Evolutionary conservation across 345 rosid genomes (phyloP).

Genomic region (Zanthoxylum bungeanum): DNA sequence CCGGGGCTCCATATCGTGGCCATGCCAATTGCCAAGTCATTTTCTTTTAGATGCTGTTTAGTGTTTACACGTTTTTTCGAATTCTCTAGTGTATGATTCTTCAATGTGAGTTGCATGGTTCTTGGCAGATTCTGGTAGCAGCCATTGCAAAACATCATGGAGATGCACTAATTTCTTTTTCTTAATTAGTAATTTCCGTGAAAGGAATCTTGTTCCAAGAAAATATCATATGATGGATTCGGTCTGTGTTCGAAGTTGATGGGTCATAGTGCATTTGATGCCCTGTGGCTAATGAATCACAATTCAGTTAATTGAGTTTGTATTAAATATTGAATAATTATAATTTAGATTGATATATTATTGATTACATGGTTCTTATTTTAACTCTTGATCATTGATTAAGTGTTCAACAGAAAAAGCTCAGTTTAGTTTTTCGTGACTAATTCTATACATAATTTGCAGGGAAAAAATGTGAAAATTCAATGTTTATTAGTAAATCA

Average conservation of each 20-base stretch:
- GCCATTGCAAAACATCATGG: neutral
- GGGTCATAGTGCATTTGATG: neutral
- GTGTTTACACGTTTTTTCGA: neutral
- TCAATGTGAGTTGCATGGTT: neutral
- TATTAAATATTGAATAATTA: too few species aligned
- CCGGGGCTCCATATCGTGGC: neutral
- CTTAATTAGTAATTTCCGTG: neutral
- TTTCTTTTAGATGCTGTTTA: neutral
- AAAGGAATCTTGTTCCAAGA: neutral
- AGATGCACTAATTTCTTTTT: neutral
- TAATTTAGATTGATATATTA: too few species aligned
- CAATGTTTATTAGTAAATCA: neutral
- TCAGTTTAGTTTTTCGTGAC: too few species aligned
- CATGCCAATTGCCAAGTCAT: neutral
- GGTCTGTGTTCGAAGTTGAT: neutral
- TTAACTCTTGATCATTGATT: too few species aligned
- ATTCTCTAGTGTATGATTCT: neutral
- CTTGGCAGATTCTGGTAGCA: neutral
- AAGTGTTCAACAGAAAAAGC: too few species aligned
- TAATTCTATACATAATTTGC: too few species aligned
- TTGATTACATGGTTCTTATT: too few species aligned
- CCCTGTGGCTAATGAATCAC: too few species aligned
- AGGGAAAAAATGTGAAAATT: neutral
- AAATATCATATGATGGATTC: neutral
- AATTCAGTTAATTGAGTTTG: too few species aligned